Evolutionary conservation across 192 early-diverging fungal species (phyloP).

Genomic region (Coemansia sp.): DNA sequence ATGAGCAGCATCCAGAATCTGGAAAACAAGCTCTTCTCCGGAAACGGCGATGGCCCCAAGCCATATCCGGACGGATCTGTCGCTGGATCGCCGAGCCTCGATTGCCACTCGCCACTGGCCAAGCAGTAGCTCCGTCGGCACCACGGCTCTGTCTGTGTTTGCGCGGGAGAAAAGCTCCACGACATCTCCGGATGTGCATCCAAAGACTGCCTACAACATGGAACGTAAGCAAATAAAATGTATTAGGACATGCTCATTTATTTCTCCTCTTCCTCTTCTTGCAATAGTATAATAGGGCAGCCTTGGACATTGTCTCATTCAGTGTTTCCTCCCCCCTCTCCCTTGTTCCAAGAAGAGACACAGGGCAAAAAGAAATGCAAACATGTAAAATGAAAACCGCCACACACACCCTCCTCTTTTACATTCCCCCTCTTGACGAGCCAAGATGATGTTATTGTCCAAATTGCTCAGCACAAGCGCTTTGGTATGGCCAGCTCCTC

Average conservation of each 20-base stretch:
- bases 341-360: background rate
- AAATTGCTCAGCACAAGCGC: no score
- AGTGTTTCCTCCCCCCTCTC: background rate
- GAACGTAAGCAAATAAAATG: background rate
- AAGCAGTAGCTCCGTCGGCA: background rate
- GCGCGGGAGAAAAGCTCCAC: background rate
- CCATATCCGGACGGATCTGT: slow-evolving; percentile 14
- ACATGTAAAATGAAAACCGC: no score
- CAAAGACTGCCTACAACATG: slow-evolving; percentile 8
- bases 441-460: no score
- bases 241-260: no score
- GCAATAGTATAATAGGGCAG: slow-evolving; percentile 13
- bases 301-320: background rate
- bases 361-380: no score
- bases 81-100: background rate
- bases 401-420: no score
- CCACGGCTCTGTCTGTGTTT: background rate
- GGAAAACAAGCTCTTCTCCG: slow-evolving; percentile 12
- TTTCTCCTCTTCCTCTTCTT: background rate
- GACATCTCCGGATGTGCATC: slow-evolving; percentile 1
- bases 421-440: no score
- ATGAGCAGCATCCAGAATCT: slow-evolving; percentile 8
- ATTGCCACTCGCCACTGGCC: slow-evolving; percentile 5
- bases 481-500: no score
- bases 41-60: slow-evolving; percentile 20